Percentiles rank a stretch among this genome's conserved stretches.
Conservation (phyloP, 176 grass and related monocot genomes). For the Zoysia japonica region DNA sequence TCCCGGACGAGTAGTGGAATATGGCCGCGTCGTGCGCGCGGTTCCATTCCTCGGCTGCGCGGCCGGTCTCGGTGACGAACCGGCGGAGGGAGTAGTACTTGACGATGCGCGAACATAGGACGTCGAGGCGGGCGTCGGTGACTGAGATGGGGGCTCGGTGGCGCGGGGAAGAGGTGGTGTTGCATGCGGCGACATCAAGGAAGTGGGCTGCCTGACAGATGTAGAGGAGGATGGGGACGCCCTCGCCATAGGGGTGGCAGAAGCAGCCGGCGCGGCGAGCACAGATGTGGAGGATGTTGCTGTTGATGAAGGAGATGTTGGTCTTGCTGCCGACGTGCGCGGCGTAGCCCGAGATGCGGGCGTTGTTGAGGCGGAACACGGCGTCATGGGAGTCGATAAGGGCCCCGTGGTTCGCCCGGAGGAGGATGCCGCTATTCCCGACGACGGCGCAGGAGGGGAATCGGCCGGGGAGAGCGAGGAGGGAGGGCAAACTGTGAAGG, state of each 20-base stretch:
- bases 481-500: conserved; percentile 45
- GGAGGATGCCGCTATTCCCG: conserved; percentile 93
- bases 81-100: conserved; percentile 88
- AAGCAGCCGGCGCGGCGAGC: conserved; percentile 64
- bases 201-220: conserved; percentile 91
- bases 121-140: conserved; percentile 80
- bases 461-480: conserved; percentile 36
- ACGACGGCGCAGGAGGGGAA: conserved; percentile 80
- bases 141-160: conserved; percentile 58
- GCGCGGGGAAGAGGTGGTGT: conserved; percentile 43
- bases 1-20: conserved; percentile 95
- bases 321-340: conserved; percentile 74
- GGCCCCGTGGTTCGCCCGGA: conserved; percentile 55
- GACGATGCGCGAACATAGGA: conserved; percentile 79
- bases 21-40: conserved; percentile 50
- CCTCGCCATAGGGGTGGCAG: conserved; percentile 88
- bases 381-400: conserved; percentile 80
- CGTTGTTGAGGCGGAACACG: conserved; percentile 95
- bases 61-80: conserved; percentile 64
- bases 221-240: conserved; percentile 80
- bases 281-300: conserved; percentile 91
- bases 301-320: conserved; percentile 86
- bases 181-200: conserved; percentile 76
- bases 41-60: conserved; percentile 57
- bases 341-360: conserved; percentile 55